Conservation (phyloP, 2,329 filamentous ascomycete species). For the Monosporascus sp. region DNA sequence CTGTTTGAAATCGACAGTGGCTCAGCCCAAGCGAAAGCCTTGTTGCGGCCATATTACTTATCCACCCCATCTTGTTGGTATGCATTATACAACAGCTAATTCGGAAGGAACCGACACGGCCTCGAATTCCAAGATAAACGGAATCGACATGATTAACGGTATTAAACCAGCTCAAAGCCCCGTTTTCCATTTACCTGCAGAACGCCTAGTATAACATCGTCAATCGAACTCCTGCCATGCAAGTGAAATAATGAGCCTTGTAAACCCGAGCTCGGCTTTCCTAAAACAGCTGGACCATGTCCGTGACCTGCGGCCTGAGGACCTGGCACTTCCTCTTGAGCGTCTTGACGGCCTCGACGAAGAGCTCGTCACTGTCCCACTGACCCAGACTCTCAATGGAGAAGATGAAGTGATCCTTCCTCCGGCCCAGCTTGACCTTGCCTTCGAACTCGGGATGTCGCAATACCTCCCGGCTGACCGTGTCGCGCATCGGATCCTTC, state of each 20-base stretch:
- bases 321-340: conserved; percentile 79
- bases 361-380: conserved; percentile 88
- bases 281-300: conserved; percentile 45
- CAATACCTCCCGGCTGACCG: conserved; percentile 87
- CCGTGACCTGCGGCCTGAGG: conserved; percentile 64
- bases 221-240: not conserved
- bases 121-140: not conserved
- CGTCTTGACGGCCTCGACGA: conserved; percentile 80
- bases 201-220: not conserved
- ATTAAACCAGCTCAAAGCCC: not conserved
- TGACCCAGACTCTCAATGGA: conserved; percentile 91
- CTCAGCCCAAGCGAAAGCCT: too few relatives aligned
- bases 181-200: not conserved
- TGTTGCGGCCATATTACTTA: too few relatives aligned
- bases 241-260: not conserved
- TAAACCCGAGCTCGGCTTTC: not conserved
- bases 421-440: conserved; percentile 88
- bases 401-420: conserved; percentile 97
- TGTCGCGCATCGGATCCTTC: conserved; percentile 83
- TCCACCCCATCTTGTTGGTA: too few relatives aligned
- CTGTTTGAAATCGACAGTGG: too few relatives aligned
- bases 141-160: not conserved
- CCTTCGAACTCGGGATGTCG: conserved; percentile 89
- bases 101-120: not conserved
- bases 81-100: not conserved